Conservation (phyloP, 2,329 filamentous ascomycete genomes). For the Fusarium papillatum region DNA sequence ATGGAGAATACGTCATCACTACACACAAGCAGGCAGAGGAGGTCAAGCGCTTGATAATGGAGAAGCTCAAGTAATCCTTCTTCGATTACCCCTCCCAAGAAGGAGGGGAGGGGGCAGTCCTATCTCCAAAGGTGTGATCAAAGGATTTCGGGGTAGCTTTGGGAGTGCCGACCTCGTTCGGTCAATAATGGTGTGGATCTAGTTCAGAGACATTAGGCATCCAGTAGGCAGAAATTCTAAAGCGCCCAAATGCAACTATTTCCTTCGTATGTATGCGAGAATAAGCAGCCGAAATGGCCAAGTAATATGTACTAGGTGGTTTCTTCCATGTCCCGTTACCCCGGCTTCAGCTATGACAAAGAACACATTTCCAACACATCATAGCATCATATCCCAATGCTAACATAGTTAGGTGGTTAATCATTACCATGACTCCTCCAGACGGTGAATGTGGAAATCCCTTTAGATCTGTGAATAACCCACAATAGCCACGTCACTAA, state of each 20-base stretch:
- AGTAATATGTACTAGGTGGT: neutral
- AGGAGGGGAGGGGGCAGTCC: neutral
- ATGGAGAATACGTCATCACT: neutral
- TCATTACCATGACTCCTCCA: neutral
- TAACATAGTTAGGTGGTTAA: neutral
- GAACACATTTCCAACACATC: too few relatives aligned
- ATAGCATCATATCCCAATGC: too few relatives aligned
- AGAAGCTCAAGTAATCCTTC: neutral
- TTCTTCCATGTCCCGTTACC: neutral
- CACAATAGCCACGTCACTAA: neutral
- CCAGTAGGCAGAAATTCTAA: neutral
- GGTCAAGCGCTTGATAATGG: neutral
- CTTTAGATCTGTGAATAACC: neutral
- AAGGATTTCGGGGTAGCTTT: neutral
- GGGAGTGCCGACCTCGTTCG: neutral
- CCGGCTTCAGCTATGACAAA: too few relatives aligned
- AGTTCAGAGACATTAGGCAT: neutral
- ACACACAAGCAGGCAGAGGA: neutral
- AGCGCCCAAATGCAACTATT: neutral
- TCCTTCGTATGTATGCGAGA: neutral
- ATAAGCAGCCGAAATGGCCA: neutral
- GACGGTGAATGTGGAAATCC: neutral
- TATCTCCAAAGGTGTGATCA: neutral
- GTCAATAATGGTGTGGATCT: neutral
- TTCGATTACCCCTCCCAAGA: neutral